phyloP scores from a whole-genome alignment of 1,284 basidiomycete genomes.

The Thecaphora frezii region DNA sequence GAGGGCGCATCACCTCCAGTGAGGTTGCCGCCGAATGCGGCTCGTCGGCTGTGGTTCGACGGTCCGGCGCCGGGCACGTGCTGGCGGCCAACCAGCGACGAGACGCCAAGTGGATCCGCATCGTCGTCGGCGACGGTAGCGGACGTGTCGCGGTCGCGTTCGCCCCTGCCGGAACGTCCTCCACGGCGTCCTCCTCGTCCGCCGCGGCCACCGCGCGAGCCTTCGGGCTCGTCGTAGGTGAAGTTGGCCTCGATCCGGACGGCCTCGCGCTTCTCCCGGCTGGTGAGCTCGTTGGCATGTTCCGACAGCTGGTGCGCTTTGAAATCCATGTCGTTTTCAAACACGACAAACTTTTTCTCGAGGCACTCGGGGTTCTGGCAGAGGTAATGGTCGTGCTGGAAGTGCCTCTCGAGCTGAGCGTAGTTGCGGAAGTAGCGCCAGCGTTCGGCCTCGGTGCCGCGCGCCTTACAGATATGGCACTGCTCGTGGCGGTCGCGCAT shows the following conservation, averaged over 20 bases:
- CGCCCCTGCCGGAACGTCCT: background rate
- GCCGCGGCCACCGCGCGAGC: conserved; percentile 6
- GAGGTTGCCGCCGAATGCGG: conserved; percentile 33
- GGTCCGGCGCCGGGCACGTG: conserved; percentile 57
- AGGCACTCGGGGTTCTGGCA: conserved; percentile 77
- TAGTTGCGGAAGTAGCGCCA: conserved; percentile 53
- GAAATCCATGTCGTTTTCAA: conserved; percentile 79
- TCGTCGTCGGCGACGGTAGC: background rate
- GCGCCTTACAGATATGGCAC: conserved; percentile 78
- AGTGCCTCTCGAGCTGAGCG: conserved; percentile 57
- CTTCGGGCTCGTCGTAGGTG: conserved; percentile 68
- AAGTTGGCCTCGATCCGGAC: conserved; percentile 79
- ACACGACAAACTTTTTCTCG: conserved; percentile 91
- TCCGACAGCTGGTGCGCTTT: conserved; percentile 87
- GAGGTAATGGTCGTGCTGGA: conserved; percentile 69
- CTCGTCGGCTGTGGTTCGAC: conserved; percentile 30
- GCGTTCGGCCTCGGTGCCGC: conserved; percentile 44
- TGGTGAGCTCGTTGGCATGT: conserved; percentile 78
- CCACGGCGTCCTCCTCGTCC: conserved; percentile 11
- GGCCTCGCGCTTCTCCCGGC: conserved; percentile 75
- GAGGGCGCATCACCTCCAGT: conserved; percentile 16
- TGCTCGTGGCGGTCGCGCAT: conserved; percentile 94
- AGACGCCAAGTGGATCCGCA: conserved; percentile 28
- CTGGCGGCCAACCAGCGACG: conserved; percentile 55
- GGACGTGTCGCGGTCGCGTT: background rate